A percentile compares a stretch with the other conserved stretches of the same genome.
Conservation (phyloP, 768 basidiomycete genomes). For the Chalciporus chontae region DNA sequence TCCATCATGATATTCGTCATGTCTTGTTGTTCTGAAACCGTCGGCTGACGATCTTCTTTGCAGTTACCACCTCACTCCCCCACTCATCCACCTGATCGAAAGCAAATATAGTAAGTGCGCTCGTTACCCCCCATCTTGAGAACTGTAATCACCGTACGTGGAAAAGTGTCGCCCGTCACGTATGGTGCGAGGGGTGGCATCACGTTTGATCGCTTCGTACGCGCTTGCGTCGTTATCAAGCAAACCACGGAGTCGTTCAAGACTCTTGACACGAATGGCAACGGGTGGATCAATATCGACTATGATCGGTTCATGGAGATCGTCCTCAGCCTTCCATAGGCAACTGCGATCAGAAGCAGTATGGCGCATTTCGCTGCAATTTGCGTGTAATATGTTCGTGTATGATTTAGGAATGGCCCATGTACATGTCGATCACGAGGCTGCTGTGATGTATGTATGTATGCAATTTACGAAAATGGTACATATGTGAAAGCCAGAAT, state of each 20-base stretch:
- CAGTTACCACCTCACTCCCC: constrained; percentile 67
- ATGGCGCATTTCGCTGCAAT: neutral
- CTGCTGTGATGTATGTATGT: neutral
- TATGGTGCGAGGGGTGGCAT: constrained; percentile 51
- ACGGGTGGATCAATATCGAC: constrained; percentile 51
- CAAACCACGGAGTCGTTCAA: constrained; percentile 72
- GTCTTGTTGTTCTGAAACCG: neutral
- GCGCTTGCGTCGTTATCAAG: constrained; percentile 80
- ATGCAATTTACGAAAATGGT: neutral
- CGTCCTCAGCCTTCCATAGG: constrained; percentile 39
- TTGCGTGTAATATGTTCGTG: neutral
- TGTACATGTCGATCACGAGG: neutral
- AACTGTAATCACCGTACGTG: neutral
- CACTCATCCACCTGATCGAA: constrained; percentile 61
- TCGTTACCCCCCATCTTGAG: neutral
- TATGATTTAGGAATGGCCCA: neutral
- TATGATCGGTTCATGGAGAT: constrained; percentile 56
- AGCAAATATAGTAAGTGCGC: constrained; percentile 71
- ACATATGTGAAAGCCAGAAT: neutral
- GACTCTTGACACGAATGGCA: constrained; percentile 57
- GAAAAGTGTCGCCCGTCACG: constrained; percentile 47
- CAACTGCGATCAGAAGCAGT: no score
- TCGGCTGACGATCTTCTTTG: neutral
- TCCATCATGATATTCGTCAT: constrained; percentile 1
- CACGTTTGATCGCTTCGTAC: constrained; percentile 83